Conservation (phyloP, 2,329 filamentous ascomycete species). For the Cercospora zeae-maydis region DNA sequence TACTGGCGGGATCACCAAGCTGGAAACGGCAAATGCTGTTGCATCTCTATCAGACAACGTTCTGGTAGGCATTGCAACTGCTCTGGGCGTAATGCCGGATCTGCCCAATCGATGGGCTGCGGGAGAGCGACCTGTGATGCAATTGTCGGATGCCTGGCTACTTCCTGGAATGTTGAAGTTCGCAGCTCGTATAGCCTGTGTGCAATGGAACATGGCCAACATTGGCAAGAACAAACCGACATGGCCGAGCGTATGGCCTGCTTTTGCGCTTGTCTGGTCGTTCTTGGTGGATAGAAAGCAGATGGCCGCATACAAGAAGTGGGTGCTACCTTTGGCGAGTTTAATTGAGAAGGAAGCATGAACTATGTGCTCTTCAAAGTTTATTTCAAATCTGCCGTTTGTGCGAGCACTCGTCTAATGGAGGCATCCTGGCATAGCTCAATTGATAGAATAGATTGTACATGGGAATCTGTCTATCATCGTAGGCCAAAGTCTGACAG, state of each 20-base stretch:
- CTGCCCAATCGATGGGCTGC: constrained; percentile 16
- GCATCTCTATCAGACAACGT: constrained; percentile 8
- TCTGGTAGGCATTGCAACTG: constrained; percentile 16
- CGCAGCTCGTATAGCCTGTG: constrained; percentile 7
- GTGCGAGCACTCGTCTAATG: background rate
- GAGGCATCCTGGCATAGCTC: background rate
- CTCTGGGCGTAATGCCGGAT: constrained; percentile 16
- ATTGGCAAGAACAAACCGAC: constrained; percentile 2
- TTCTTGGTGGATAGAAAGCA: background rate
- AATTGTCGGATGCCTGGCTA: background rate
- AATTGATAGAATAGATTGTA: background rate
- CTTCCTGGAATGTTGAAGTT: constrained; percentile 3
- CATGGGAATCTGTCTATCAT: background rate
- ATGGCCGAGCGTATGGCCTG: constrained; percentile 15
- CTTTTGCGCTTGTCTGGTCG: background rate
- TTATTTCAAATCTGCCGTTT: background rate
- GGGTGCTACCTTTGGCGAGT: background rate
- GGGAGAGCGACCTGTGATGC: constrained; percentile 11
- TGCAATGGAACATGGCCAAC: constrained; percentile 13
- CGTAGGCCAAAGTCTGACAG: background rate
- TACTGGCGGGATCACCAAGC: constrained; percentile 16
- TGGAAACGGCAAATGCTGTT: constrained; percentile 12
- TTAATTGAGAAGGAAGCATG: background rate
- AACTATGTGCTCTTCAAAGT: background rate
- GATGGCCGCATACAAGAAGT: constrained; percentile 5